Evolutionary conservation across 2,329 filamentous ascomycete genomes (phyloP).

Genomic region (Hypomyces perniciosus): DNA sequence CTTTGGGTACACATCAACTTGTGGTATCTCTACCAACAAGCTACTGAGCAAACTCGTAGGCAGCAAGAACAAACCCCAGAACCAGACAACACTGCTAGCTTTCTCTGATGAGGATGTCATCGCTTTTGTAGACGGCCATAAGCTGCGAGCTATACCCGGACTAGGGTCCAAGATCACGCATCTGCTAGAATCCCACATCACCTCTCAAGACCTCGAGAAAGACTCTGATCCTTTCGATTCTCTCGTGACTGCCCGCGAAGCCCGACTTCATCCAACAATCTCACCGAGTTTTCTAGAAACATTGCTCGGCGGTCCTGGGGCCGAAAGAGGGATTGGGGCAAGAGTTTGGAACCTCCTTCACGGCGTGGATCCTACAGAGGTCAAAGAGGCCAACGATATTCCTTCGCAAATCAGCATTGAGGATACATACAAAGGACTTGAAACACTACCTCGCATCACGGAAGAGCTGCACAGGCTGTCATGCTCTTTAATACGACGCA

Average conservation of each 20-base stretch:
- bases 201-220: conserved; percentile 25
- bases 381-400: conserved; percentile 63
- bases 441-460: conserved; percentile 55
- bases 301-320: conserved; percentile 63
- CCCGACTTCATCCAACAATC: conserved; percentile 58
- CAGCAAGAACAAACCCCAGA: conserved; percentile 76
- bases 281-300: conserved; percentile 59
- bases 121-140: conserved; percentile 67
- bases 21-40: conserved; percentile 84
- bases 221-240: conserved; percentile 33
- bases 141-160: conserved; percentile 76
- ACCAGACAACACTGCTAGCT: conserved; percentile 77
- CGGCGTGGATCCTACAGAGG: conserved; percentile 69
- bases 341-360: conserved; percentile 75
- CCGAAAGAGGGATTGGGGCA: conserved; percentile 63
- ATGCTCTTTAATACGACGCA: conserved; percentile 65
- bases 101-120: conserved; percentile 52
- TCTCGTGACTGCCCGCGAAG: conserved; percentile 57
- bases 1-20: conserved; percentile 80
- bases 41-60: conserved; percentile 79
- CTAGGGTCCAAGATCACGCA: conserved; percentile 65
- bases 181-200: conserved; percentile 50
- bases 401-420: conserved; percentile 92
- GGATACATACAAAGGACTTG: conserved; percentile 75
- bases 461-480: conserved; percentile 65